These are phyloP conservation scores for Vitis rupestris DNA, from an alignment of 164 flowering plant species.

Conservation along the genomic window DNA sequence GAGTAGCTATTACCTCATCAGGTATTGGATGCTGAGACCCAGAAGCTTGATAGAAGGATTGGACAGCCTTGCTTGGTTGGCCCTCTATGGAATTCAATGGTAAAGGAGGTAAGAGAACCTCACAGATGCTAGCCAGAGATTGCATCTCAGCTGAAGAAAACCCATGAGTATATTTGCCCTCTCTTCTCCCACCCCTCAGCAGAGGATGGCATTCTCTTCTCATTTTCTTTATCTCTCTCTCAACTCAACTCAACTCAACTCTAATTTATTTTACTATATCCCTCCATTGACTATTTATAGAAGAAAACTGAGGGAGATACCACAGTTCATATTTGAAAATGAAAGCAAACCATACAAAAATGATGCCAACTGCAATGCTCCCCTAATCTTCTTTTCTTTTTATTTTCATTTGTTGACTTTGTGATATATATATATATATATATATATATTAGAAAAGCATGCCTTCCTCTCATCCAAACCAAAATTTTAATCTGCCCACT, in stretches of 20 bases:
- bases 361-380: too few relatives aligned
- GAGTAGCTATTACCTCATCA: constrained; percentile 45
- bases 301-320: too few relatives aligned
- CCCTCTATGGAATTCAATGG: constrained; percentile 10
- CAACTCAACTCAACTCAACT: background rate
- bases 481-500: too few relatives aligned
- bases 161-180: constrained; percentile 38
- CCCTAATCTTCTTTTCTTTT: too few relatives aligned
- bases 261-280: too few relatives aligned
- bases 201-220: constrained; percentile 37
- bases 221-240: constrained; percentile 15
- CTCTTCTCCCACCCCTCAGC: constrained; percentile 33
- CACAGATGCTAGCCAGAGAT: constrained; percentile 44
- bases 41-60: constrained; percentile 41
- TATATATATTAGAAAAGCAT: too few relatives aligned
- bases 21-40: constrained; percentile 51
- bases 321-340: too few relatives aligned
- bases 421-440: too few relatives aligned
- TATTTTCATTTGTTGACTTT: too few relatives aligned
- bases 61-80: constrained; percentile 21
- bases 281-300: too few relatives aligned
- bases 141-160: constrained; percentile 40
- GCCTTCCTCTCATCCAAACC: too few relatives aligned
- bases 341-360: too few relatives aligned
- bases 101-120: constrained; percentile 49